A percentile compares a stretch with the other conserved stretches of the same genome.
These are phyloP conservation scores for Phaeosphaeriaceae sp. DNA, from an alignment of 2,329 filamentous ascomycete genomes.

Conservation along the genomic window DNA sequence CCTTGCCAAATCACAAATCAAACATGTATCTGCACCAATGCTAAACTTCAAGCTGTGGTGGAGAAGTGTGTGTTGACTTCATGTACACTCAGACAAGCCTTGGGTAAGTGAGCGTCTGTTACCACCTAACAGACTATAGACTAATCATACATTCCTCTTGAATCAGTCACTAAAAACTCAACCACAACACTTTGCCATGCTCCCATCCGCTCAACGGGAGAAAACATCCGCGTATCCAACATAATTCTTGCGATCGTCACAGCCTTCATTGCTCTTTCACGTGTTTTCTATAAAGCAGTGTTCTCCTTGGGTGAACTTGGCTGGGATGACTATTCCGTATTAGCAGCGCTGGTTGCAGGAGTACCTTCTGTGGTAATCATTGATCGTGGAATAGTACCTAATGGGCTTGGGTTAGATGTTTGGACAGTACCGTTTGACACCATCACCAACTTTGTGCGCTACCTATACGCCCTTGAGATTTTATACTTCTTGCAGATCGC, in stretches of 20 bases:
- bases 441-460: conserved; percentile 50
- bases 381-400: conserved; percentile 11
- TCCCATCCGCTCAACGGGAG: conserved; percentile 42
- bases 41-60: conserved; percentile 3
- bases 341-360: neutral
- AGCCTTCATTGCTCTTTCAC: conserved; percentile 36
- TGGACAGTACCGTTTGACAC: conserved; percentile 53
- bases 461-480: conserved; percentile 35
- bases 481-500: conserved; percentile 36
- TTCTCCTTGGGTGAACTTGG: conserved; percentile 35
- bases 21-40: conserved; percentile 19
- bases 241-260: conserved; percentile 41
- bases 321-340: conserved; percentile 41
- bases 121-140: neutral
- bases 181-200: conserved; percentile 45
- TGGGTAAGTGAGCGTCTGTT: conserved; percentile 8
- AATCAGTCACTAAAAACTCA: conserved; percentile 47
- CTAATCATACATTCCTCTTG: neutral
- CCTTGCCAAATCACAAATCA: conserved; percentile 16
- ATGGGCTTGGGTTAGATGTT: conserved; percentile 56
- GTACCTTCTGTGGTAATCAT: conserved; percentile 10
- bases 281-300: conserved; percentile 42
- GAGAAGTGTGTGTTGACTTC: conserved; percentile 15
- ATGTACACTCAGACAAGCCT: conserved; percentile 13
- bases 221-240: conserved; percentile 34